Evolutionary conservation across 306 rosid genomes (phyloP).

Genomic region (Cucumis hystrix): DNA sequence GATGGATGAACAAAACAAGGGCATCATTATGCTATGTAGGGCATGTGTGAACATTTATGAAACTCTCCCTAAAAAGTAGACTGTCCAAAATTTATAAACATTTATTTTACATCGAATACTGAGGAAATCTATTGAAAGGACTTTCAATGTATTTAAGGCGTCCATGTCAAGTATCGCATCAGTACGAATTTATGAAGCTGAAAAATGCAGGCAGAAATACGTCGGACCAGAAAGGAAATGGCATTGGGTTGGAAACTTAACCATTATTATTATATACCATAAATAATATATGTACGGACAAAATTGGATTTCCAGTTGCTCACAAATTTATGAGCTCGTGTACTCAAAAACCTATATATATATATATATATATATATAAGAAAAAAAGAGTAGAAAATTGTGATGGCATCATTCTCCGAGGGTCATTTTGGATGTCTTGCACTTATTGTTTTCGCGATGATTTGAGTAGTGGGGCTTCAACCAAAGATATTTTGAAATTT

Average conservation of each 20-base stretch:
- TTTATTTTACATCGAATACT: not conserved
- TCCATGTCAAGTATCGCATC: not conserved
- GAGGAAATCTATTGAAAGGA: not conserved
- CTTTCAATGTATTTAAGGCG: not conserved
- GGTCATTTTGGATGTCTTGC: not conserved
- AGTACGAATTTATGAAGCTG: not conserved
- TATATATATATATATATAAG: too few relatives aligned
- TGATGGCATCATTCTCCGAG: not conserved
- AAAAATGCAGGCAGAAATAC: not conserved
- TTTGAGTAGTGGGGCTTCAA: not conserved
- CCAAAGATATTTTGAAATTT: not conserved
- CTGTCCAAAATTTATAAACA: not conserved
- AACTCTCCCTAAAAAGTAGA: too few relatives aligned
- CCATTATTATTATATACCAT: constrained; percentile 3
- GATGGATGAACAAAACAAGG: not conserved
- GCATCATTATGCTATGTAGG: not conserved
- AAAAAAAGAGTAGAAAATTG: not conserved
- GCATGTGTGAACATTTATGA: not conserved
- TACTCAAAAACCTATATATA: not conserved
- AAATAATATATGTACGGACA: constrained; percentile 14
- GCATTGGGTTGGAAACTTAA: not conserved
- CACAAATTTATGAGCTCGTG: constrained; percentile 4
- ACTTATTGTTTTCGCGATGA: not conserved
- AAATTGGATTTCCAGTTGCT: constrained; percentile 8
- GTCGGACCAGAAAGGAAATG: not conserved